Evolutionary conservation across 257 asterid genomes (phyloP), one percentile per base, ranked within the genome.

Genomic region (Marsdenia floribunda): DNA sequence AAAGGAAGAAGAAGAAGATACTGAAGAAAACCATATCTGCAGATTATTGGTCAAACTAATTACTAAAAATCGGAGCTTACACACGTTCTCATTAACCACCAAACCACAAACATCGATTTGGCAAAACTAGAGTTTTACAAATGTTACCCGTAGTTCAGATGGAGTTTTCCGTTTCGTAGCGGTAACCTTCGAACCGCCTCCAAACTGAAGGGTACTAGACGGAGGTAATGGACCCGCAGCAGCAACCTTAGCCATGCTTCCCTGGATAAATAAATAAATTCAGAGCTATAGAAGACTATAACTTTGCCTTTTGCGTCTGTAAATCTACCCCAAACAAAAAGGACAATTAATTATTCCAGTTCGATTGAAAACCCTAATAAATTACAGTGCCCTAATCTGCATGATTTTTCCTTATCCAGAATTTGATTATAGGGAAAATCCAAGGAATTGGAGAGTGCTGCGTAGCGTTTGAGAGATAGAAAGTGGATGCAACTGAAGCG

Each of bases 121-220:
- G 44, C 11, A 74, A 79, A 64, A 49, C 67, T 55, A 63, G 44
- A 55, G 52, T 68, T 77, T 47, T 70, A 33, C 57, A 46, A 82
- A 76, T 19, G 13, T 73, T 83, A 93, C 98, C 87, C 91, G 85
- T 29, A 93, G 78, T 82, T 93, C 92, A 9, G 97, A 86, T 0
- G 97, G 98, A 42, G 96, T 93, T 86, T 93, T 91, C 74, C 96
- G 85, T 81, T 91, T 93, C 87, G 88, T 55, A 71, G 86, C 37
- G 33, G 87, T 57, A 65, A 80, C 77, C 86, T 81, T 86, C 18
- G 88, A 74, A 12, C 90, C 86, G 29, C 84, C 91, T 42, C 93
- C 93, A 42, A 82, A 81, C 49, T 86, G 86, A 73, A 87, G 80
- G 68, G 85, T 74, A 72, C 75, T 88, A 2, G 88, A 73, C 75